Conservation (phyloP, 768 basidiomycete species). For the Suillus brevipes region DNA sequence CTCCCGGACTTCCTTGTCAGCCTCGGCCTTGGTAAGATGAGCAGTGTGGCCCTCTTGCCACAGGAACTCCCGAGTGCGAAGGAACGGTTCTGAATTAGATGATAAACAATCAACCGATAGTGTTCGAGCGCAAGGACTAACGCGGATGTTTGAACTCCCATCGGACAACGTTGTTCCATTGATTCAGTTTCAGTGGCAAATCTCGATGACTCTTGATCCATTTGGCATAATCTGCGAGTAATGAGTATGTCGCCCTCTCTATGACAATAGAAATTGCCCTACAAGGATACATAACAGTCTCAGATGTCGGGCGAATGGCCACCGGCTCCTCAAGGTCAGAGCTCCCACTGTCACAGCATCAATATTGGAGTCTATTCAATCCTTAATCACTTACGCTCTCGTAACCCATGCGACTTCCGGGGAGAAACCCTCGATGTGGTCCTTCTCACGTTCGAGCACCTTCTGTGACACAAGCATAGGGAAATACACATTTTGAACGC, state of each 20-base stretch:
- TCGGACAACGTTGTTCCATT: slow-evolving; percentile 99
- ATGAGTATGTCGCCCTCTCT: neutral
- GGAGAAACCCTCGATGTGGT: slow-evolving; percentile 98
- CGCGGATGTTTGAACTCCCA: slow-evolving; percentile 99
- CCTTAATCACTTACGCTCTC: slow-evolving; percentile 65
- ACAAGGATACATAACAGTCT: slow-evolving; percentile 99
- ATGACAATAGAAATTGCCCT: slow-evolving; percentile 28
- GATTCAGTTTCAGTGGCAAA: slow-evolving; percentile 94
- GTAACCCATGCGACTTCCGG: slow-evolving; percentile 99
- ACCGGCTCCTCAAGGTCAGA: slow-evolving; percentile 97
- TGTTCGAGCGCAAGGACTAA: slow-evolving; percentile 36
- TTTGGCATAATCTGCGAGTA: slow-evolving; percentile 83
- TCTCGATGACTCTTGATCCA: slow-evolving; percentile 99
- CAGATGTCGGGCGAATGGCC: slow-evolving; percentile 96
- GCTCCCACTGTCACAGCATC: slow-evolving; percentile 57
- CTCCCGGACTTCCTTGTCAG: slow-evolving; percentile 86
- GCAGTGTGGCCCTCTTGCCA: slow-evolving; percentile 99
- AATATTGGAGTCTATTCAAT: neutral
- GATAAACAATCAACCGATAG: neutral
- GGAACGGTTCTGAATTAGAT: slow-evolving; percentile 80
- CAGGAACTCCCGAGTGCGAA: slow-evolving; percentile 98
- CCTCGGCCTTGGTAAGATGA: slow-evolving; percentile 83
- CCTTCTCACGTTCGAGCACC: slow-evolving; percentile 94
- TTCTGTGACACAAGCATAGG: slow-evolving; percentile 97
- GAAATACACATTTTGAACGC: slow-evolving; percentile 97